These are phyloP conservation scores for Bromus sterilis DNA, from an alignment of 176 grass and related monocot genomes.

Conservation along the genomic window DNA sequence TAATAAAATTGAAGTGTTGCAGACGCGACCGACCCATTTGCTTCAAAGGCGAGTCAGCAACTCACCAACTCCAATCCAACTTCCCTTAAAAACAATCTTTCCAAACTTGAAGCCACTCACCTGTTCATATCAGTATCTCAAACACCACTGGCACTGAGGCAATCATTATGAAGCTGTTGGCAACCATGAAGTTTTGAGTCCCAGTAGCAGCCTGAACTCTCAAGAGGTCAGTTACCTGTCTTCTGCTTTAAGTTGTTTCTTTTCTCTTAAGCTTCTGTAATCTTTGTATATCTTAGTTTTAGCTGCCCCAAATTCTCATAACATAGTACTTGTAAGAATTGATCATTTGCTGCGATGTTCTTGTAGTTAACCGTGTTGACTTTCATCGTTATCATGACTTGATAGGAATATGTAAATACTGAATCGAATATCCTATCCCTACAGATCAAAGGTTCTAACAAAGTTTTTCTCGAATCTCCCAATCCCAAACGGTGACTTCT, in stretches of 20 bases:
- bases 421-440: neutral
- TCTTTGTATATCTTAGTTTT: neutral
- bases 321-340: neutral
- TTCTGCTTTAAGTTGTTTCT: neutral
- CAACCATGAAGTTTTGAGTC: neutral
- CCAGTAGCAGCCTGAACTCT: neutral
- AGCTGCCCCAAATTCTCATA: neutral
- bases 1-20: neutral
- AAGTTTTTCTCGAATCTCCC: neutral
- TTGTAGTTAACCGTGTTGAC: neutral
- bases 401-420: neutral
- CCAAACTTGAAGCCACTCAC: neutral
- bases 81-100: neutral
- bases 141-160: neutral
- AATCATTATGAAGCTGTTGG: neutral
- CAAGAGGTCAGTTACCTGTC: conserved; percentile 17
- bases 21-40: conserved; percentile 14
- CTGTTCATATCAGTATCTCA: conserved; percentile 8
- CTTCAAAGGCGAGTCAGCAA: conserved; percentile 37
- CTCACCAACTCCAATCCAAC: conserved; percentile 20
- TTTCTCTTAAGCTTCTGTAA: neutral
- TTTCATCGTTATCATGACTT: neutral
- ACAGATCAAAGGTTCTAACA: neutral
- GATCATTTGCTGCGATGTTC: neutral
- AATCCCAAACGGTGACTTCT: neutral